Percentiles rank a stretch among this genome's conserved stretches.
phyloP scores from a whole-genome alignment of 805 yeast genomes.

The Alloascoidea hylecoeti region DNA sequence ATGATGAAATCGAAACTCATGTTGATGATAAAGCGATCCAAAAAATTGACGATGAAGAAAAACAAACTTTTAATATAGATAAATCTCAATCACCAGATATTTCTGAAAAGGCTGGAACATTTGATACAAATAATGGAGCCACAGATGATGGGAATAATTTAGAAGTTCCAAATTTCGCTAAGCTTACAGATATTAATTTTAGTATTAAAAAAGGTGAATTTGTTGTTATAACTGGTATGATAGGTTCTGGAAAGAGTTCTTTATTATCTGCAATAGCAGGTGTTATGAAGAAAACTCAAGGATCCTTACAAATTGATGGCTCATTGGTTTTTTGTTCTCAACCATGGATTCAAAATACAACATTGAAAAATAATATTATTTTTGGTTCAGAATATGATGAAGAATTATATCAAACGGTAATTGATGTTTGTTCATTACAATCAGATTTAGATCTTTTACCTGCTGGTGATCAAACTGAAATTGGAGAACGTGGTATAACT shows the following conservation, averaged over 20 bases:
- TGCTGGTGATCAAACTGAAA: slow-evolving; percentile 66
- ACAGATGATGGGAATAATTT: background rate
- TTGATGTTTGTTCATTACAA: slow-evolving; percentile 52
- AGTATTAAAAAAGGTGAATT: slow-evolving; percentile 44
- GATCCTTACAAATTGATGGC: slow-evolving; percentile 34
- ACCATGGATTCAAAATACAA: slow-evolving; percentile 66
- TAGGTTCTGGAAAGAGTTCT: slow-evolving; percentile 64
- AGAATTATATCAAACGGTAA: slow-evolving; percentile 33
- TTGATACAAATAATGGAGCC: slow-evolving; percentile 3
- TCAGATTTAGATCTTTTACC: slow-evolving; percentile 54
- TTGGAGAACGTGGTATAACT: slow-evolving; percentile 79
- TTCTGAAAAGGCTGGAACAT: slow-evolving; percentile 4
- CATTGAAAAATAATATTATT: slow-evolving; percentile 55
- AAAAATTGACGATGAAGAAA: background rate
- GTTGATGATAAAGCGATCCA: background rate
- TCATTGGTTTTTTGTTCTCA: slow-evolving; percentile 33
- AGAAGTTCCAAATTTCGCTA: slow-evolving; percentile 16
- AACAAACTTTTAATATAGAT: background rate
- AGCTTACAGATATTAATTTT: slow-evolving; percentile 32
- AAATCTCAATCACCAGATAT: background rate
- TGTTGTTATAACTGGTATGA: slow-evolving; percentile 51
- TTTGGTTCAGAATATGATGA: slow-evolving; percentile 49
- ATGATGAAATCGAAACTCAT: slow-evolving; percentile 3
- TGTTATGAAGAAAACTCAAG: slow-evolving; percentile 37
- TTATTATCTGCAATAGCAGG: slow-evolving; percentile 52